Evolutionary conservation across 805 yeast genomes (phyloP).

Genomic region (Grigorovia humatica): DNA sequence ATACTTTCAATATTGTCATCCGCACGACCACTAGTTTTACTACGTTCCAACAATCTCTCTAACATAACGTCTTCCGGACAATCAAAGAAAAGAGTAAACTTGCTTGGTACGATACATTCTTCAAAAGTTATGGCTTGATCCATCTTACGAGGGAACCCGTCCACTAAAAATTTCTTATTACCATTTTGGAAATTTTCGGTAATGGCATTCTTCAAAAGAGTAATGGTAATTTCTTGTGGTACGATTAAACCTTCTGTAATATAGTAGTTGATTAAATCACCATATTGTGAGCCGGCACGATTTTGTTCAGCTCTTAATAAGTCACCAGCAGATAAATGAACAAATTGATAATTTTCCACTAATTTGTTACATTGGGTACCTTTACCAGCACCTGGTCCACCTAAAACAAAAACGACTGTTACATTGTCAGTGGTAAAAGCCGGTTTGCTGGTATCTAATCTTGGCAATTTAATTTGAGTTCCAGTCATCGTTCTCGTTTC

Average conservation of each 20-base stretch:
- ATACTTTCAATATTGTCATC: conserved; percentile 92
- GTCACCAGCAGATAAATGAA: conserved; percentile 94
- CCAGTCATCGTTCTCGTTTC: conserved; percentile 2
- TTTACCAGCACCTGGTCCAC: conserved; percentile 97
- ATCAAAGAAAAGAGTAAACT: conserved; percentile 65
- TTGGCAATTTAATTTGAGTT: conserved; percentile 7
- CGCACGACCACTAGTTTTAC: conserved; percentile 87
- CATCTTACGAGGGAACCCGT: conserved; percentile 97
- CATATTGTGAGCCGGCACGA: conserved; percentile 72
- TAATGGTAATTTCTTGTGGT: conserved; percentile 85
- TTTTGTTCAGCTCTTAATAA: conserved; percentile 84
- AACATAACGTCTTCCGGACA: conserved; percentile 81
- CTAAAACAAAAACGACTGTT: conserved; percentile 80
- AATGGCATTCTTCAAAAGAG: conserved; percentile 73
- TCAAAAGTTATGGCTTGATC: conserved; percentile 96
- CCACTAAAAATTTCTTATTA: conserved; percentile 59
- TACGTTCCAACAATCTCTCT: conserved; percentile 74
- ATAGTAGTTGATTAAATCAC: conserved; percentile 72
- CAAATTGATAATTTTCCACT: conserved; percentile 70
- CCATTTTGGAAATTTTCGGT: conserved; percentile 36
- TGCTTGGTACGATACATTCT: conserved; percentile 58
- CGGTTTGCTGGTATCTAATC: conserved; percentile 8
- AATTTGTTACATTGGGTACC: conserved; percentile 91
- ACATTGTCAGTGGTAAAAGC: conserved; percentile 58
- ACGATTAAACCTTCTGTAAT: conserved; percentile 86